phyloP scores from a whole-genome alignment of 2,329 filamentous ascomycete genomes.

The Simplicillium sp. region DNA sequence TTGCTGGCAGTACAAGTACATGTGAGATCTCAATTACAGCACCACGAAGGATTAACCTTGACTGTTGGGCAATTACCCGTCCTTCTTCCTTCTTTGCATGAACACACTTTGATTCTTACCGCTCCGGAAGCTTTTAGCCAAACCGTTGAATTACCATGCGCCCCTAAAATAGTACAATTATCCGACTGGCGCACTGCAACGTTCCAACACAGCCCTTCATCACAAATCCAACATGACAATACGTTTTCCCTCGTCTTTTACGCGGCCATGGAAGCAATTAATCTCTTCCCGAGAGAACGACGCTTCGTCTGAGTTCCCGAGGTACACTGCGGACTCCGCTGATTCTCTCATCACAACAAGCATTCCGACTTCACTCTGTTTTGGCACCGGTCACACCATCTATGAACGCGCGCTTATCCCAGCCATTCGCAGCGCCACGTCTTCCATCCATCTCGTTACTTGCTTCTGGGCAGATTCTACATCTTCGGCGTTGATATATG shows the following conservation, averaged over 20 bases:
- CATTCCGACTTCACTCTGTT: conserved; percentile 33
- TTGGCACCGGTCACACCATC: conserved; percentile 50
- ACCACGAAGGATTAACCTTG: too few relatives aligned
- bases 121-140: too few relatives aligned
- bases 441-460: conserved; percentile 66
- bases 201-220: too few relatives aligned
- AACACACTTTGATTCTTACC: too few relatives aligned
- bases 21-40: too few relatives aligned
- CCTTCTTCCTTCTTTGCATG: too few relatives aligned
- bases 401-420: conserved; percentile 48
- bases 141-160: too few relatives aligned
- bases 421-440: conserved; percentile 47
- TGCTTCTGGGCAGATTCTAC: conserved; percentile 71
- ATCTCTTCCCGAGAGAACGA: conserved; percentile 21
- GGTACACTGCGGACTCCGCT: conserved; percentile 33
- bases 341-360: conserved; percentile 39
- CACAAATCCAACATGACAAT: conserved; percentile 2
- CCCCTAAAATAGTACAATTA: too few relatives aligned
- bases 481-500: conserved; percentile 46
- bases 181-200: too few relatives aligned
- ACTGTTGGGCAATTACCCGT: too few relatives aligned
- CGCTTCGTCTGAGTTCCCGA: conserved; percentile 34
- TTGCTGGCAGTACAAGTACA: too few relatives aligned
- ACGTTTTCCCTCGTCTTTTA: conserved; percentile 25
- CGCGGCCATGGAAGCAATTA: conserved; percentile 25